Evolutionary conservation across 768 basidiomycete species (phyloP), one percentile per base, ranked within the genome.

Genomic region (Boletellus ananas): DNA sequence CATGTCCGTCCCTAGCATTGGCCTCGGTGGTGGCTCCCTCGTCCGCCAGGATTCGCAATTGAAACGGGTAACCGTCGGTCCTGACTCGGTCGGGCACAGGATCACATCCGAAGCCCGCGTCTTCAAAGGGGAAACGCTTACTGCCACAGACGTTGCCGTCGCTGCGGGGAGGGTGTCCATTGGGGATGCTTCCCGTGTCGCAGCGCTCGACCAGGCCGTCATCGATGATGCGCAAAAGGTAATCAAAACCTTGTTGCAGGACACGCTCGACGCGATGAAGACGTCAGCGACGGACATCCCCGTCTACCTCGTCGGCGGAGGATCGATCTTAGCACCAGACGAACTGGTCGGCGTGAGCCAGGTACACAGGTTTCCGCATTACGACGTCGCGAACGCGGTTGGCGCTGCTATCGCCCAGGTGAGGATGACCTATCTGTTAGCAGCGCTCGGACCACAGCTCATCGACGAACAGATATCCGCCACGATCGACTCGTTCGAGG

Each of bases 281-380:
- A 85, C 83, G 4, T 77, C 74, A 29, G 74, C 76, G 2, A 75
- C 76, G 21, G 77, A 79, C 58, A 72, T 77, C 38, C 76, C 81
- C 21, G 72, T 84, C 11, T 73, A 83, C 25, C 73, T 86, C 2
- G 84, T 85, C 34, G 84, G 84, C 20, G 84, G 84, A 14, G 84
- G 84, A 5, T 78, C 80, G 0, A 78, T 85, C 56, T 70, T 86
- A 31, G 72, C 77, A 10, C 82, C 84, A 0, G 64, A 72, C 9
- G 44, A 65, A 10, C 71, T 86, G 0, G 66, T 62, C 29, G 84
- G 84, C 9, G 76, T 84, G 4, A 73, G 71, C 44, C 71, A 70
- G 45, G 72, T 83, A 16, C 70, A 78, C 47, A 69, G 74, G 13
- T 78, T 77, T 25, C 76, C 77, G 0, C 74, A 72, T 62, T 74